Conservation (phyloP, 2,329 filamentous ascomycete genomes). For the Curvularia lunata region DNA sequence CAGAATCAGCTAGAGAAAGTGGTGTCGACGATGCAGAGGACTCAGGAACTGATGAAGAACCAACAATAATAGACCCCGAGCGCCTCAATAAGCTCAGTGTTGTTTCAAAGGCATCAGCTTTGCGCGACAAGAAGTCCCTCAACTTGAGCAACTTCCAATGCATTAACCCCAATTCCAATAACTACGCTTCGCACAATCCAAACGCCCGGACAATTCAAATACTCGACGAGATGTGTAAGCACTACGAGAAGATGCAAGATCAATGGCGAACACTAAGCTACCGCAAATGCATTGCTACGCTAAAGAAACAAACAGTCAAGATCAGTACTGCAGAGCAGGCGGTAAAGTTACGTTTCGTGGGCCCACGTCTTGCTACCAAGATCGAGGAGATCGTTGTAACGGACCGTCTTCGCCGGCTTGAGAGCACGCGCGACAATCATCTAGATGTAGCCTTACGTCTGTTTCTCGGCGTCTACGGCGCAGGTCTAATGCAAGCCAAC, state of each 20-base stretch:
- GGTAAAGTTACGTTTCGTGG: slow-evolving; percentile 69
- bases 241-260: slow-evolving; percentile 78
- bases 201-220: slow-evolving; percentile 79
- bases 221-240: slow-evolving; percentile 77
- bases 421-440: slow-evolving; percentile 71
- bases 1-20: slow-evolving; percentile 30
- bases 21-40: slow-evolving; percentile 32
- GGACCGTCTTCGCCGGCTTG: slow-evolving; percentile 71
- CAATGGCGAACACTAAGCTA: slow-evolving; percentile 79
- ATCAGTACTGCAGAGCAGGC: slow-evolving; percentile 76
- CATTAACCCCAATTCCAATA: slow-evolving; percentile 63
- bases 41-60: slow-evolving; percentile 32
- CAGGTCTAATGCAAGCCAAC: slow-evolving; percentile 71
- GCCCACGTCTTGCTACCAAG: slow-evolving; percentile 75
- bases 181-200: slow-evolving; percentile 62
- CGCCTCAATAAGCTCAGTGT: slow-evolving; percentile 12
- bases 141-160: slow-evolving; percentile 60
- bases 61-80: slow-evolving; percentile 23
- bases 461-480: slow-evolving; percentile 82
- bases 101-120: slow-evolving; percentile 12
- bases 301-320: slow-evolving; percentile 69
- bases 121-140: slow-evolving; percentile 28
- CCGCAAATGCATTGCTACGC: slow-evolving; percentile 74
- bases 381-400: slow-evolving; percentile 89
- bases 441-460: slow-evolving; percentile 68